Percentiles rank a stretch among this genome's conserved stretches.
Evolutionary conservation across 169 alveolate species (phyloP).

Genomic region (Plasmodium gaboni): DNA sequence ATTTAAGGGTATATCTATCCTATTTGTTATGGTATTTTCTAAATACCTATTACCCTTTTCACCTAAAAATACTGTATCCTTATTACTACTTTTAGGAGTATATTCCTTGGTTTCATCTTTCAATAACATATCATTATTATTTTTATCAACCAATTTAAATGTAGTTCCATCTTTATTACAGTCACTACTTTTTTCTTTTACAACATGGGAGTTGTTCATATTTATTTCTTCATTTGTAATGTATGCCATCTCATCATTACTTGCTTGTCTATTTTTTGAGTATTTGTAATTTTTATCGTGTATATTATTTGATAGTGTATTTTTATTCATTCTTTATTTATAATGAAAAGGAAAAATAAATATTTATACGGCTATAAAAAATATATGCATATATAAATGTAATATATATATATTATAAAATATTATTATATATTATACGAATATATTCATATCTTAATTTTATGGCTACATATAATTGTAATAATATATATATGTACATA

Average conservation of each 20-base stretch:
- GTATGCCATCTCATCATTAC: constrained; percentile 17
- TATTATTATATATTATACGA: too few relatives aligned
- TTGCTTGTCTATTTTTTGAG: constrained; percentile 5
- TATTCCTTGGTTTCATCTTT: neutral
- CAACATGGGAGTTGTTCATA: neutral
- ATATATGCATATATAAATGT: too few relatives aligned
- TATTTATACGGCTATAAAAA: too few relatives aligned
- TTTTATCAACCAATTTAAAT: constrained; percentile 10
- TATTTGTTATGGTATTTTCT: constrained; percentile 7
- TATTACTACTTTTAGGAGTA: neutral
- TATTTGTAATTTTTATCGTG: constrained; percentile 40
- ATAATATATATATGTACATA: too few relatives aligned
- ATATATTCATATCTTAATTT: too few relatives aligned
- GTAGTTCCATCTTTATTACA: neutral
- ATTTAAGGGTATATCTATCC: constrained; percentile 1
- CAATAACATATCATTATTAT: constrained; percentile 1
- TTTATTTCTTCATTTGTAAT: neutral
- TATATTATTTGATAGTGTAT: constrained; percentile 22
- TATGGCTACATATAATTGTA: too few relatives aligned
- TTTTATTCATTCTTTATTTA: constrained; percentile 50
- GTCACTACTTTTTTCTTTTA: neutral
- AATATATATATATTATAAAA: too few relatives aligned
- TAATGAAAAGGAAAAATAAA: neutral
- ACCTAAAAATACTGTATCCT: neutral
- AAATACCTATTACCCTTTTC: constrained; percentile 16